These are phyloP conservation scores for Colletotrichum chlorophyti DNA, from an alignment of 2,329 filamentous ascomycete genomes.

Conservation along the genomic window DNA sequence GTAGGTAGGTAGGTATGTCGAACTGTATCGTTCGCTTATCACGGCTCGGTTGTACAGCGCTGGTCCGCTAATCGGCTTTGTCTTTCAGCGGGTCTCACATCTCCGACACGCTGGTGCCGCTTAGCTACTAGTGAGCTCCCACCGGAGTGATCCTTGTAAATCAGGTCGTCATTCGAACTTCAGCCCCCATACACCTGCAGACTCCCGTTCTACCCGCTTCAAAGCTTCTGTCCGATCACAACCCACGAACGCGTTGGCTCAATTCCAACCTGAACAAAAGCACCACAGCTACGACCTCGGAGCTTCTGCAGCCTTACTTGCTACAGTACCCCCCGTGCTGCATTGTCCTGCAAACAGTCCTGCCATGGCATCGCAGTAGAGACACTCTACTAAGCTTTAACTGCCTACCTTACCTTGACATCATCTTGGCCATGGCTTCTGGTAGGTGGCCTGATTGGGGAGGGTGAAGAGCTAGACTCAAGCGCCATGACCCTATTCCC, in stretches of 20 bases:
- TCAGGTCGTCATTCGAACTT: slow-evolving; percentile 27
- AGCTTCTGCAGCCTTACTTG: not conserved
- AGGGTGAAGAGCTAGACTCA: not conserved
- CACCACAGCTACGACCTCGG: not conserved
- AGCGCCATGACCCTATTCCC: not conserved
- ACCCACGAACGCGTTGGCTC: slow-evolving; percentile 3
- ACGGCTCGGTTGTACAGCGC: not conserved
- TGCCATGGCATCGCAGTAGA: slow-evolving; percentile 26
- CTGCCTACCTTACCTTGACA: too few relatives aligned
- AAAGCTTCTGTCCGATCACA: slow-evolving; percentile 23
- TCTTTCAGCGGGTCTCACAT: slow-evolving; percentile 8
- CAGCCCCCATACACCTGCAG: slow-evolving; percentile 24
- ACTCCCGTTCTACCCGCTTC: slow-evolving; percentile 19
- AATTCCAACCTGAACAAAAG: not conserved
- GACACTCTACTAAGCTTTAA: slow-evolving; percentile 2
- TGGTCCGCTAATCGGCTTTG: slow-evolving; percentile 13
- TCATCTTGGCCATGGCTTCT: slow-evolving; percentile 28
- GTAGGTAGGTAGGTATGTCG: too few relatives aligned
- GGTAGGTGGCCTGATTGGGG: slow-evolving; percentile 30
- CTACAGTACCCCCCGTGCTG: too few relatives aligned
- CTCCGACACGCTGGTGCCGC: slow-evolving; percentile 16
- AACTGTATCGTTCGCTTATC: slow-evolving; percentile 1
- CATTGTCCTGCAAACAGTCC: not conserved
- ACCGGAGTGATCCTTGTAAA: slow-evolving; percentile 23
- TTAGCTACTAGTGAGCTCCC: slow-evolving; percentile 10